Percentiles rank a stretch among this genome's conserved stretches.
Conservation (phyloP, 148 eudicot species). For the Camellia granthamiana region DNA sequence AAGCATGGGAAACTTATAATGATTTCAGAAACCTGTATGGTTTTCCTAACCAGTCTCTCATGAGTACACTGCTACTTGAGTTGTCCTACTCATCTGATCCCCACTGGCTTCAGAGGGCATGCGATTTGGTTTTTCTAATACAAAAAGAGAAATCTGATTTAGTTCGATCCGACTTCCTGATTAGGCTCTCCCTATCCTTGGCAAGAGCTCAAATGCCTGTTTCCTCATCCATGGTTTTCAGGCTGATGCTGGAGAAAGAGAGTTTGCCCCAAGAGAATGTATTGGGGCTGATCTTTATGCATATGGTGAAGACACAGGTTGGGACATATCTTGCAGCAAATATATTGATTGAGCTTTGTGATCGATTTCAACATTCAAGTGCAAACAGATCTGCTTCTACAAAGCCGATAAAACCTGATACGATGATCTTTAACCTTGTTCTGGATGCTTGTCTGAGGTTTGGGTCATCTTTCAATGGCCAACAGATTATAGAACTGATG, state of each 20-base stretch:
- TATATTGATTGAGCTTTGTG: slow-evolving; percentile 68
- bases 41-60: slow-evolving; percentile 42
- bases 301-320: slow-evolving; percentile 74
- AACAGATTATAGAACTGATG: slow-evolving; percentile 70
- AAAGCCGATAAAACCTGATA: slow-evolving; percentile 43
- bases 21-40: slow-evolving; percentile 61
- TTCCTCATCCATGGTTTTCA: slow-evolving; percentile 57
- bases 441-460: slow-evolving; percentile 69
- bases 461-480: slow-evolving; percentile 59
- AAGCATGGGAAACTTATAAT: slow-evolving; percentile 59
- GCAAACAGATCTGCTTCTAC: slow-evolving; percentile 33
- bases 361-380: slow-evolving; percentile 23
- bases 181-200: slow-evolving; percentile 64
- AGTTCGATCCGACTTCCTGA: slow-evolving; percentile 42
- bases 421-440: slow-evolving; percentile 69
- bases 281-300: slow-evolving; percentile 51
- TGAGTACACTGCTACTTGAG: slow-evolving; percentile 50
- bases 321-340: slow-evolving; percentile 73
- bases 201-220: slow-evolving; percentile 75
- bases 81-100: slow-evolving; percentile 65
- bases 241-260: slow-evolving; percentile 62
- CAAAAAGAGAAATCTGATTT: slow-evolving; percentile 42
- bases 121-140: slow-evolving; percentile 37
- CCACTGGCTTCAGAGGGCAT: slow-evolving; percentile 57
- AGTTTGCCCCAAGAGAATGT: slow-evolving; percentile 39